phyloP scores from a whole-genome alignment of 768 basidiomycete species.

The Russula abietina region DNA sequence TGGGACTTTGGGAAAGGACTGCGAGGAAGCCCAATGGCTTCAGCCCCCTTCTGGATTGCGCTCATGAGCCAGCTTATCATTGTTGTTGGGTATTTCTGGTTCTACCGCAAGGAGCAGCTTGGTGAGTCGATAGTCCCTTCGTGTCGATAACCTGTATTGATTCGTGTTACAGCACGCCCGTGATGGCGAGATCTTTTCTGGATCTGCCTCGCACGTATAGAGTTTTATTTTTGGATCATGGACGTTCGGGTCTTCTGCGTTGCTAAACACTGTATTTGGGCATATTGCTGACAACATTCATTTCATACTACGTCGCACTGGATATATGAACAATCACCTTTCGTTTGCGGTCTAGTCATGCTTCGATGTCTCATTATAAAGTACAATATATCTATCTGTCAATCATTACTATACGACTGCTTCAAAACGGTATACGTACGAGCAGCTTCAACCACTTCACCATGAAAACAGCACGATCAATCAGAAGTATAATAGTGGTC shows the following conservation, averaged over 20 bases:
- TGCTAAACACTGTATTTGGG: conserved; percentile 22
- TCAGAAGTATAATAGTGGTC: no score
- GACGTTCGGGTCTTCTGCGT: conserved; percentile 11
- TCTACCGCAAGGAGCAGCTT: conserved; percentile 94
- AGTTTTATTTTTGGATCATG: conserved; percentile 10
- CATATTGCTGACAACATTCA: conserved; percentile 21
- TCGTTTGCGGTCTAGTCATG: conserved; percentile 9
- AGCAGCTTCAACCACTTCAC: neutral
- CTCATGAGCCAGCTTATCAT: conserved; percentile 75
- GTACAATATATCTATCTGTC: conserved; percentile 11
- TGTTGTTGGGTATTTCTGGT: conserved; percentile 91
- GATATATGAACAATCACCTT: conserved; percentile 10
- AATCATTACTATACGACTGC: neutral
- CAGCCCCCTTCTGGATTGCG: conserved; percentile 85
- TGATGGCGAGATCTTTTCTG: conserved; percentile 23
- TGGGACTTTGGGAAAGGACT: conserved; percentile 82
- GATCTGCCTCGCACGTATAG: conserved; percentile 22
- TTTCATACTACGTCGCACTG: conserved; percentile 10
- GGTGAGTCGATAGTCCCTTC: conserved; percentile 39
- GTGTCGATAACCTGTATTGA: neutral
- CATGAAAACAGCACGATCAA: neutral
- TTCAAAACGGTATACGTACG: conserved; percentile 9
- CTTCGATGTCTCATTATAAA: conserved; percentile 20
- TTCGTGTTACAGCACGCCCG: conserved; percentile 27
- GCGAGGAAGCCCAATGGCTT: conserved; percentile 73